Conservation (phyloP, 805 yeast genomes). For the Saturnispora ahearnii region DNA sequence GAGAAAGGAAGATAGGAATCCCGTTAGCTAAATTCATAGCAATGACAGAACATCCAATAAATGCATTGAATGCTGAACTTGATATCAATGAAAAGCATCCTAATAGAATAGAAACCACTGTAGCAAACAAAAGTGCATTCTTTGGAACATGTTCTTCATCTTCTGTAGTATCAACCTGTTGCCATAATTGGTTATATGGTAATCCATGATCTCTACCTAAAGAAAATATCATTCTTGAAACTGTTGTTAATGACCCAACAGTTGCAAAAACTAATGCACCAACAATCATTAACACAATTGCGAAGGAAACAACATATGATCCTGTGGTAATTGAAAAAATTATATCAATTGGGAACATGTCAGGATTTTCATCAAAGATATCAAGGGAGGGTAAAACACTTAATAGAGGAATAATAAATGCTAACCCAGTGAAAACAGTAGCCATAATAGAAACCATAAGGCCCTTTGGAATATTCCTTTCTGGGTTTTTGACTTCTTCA, state of each 20-base stretch:
- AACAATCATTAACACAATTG: slow-evolving; percentile 53
- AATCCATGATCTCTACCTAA: slow-evolving; percentile 79
- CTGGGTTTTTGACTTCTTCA: slow-evolving; percentile 74
- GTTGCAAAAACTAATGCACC: slow-evolving; percentile 72
- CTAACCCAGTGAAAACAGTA: slow-evolving; percentile 59
- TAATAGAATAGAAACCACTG: slow-evolving; percentile 48
- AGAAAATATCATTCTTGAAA: slow-evolving; percentile 73
- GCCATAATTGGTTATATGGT: slow-evolving; percentile 58
- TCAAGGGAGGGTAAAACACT: slow-evolving; percentile 62
- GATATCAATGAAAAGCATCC: slow-evolving; percentile 63
- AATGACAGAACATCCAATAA: slow-evolving; percentile 74
- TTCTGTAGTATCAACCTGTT: slow-evolving; percentile 46
- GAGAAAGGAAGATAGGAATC: slow-evolving; percentile 58
- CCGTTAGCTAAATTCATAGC: slow-evolving; percentile 69
- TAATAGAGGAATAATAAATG: slow-evolving; percentile 63
- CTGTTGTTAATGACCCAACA: slow-evolving; percentile 71
- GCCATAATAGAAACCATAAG: slow-evolving; percentile 55
- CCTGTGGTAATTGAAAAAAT: slow-evolving; percentile 65
- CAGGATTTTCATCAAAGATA: slow-evolving; percentile 51
- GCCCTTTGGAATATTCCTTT: slow-evolving; percentile 65
- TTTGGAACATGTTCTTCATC: slow-evolving; percentile 56
- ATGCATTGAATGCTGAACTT: slow-evolving; percentile 70
- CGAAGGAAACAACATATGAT: slow-evolving; percentile 58
- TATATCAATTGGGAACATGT: slow-evolving; percentile 69
- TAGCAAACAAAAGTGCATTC: slow-evolving; percentile 58